Base-by-base conservation (phyloP, 495 filamentous ascomycete genomes). In the Hypoxylon fuscum region DNA sequence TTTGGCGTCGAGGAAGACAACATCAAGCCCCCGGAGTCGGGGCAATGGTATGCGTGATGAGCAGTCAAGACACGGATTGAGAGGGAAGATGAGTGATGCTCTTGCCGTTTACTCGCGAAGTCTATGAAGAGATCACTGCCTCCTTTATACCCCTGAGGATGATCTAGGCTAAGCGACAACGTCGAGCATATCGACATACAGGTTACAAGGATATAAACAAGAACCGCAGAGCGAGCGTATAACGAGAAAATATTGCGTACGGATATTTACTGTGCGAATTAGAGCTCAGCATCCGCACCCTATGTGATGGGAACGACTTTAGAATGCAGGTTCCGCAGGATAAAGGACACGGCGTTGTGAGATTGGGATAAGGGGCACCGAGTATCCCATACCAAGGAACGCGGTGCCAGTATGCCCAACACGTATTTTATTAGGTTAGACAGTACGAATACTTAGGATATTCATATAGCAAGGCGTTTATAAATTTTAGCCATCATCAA, bases 1-100 rank as follows among this genome's bases (percentile, higher is more conserved):
- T 67, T 67, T n/a, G 64, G 57, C 21, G 58, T 67, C 37, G 47
- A 62, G 47, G 53, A 67, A 14, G 64, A 67, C 23, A 37, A 51
- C n/a, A 52, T 62, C 9, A n/a, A 23, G 37, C 25, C 53, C 0
- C 58, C 64, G 29, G 53, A 23, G n/a, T 15, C 21, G 10, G 58
- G 53, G 12, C 20, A 27, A 12, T 50, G 8, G 10, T 66, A 66
- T 40, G 63, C 57, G 17, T 66, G 27, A 56, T 18, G 8, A 23
- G 14, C 7, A 18, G 17, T 40, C n/a, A n/a, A 15, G 34, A 15
- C 14, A 14, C 5, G n/a, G n/a, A 37, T n/a, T 37, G 1, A 5
- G 12, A 37, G 1, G 15, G 8, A 20, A 40, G 3, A 40, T 20
- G 37, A 15, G 18, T 17, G 15, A 35, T 12, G 15, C 15, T 7